Evolutionary conservation across 2,329 filamentous ascomycete species (phyloP), one percentile per base, ranked within the genome.

Genomic region (Xylaria multiplex): DNA sequence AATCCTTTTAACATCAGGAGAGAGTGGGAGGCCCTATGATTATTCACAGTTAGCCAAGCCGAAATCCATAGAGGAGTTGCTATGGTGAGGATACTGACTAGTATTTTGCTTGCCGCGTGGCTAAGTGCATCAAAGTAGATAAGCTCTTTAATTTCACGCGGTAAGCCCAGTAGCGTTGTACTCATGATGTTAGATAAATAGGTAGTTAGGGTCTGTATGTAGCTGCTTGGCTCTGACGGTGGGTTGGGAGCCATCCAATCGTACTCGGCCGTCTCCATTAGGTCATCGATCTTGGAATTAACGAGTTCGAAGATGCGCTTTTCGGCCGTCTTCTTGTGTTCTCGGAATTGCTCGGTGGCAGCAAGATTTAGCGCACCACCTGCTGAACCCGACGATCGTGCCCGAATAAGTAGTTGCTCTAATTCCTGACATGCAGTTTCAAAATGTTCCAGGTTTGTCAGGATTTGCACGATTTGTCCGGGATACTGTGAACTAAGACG

Each of bases 281-380:
- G 86, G 77, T 99, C 96, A 75, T 98, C 95, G 73, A 99, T 98
- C 82, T 99, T 99, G 64, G 92, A 96, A 81, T 99, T 98, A 69
- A 99, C 96, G 0, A 99, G 86, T 80, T 99, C 96, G 76, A 99
- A 99, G 64, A 99, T 98, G 40, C 96, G 91, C 80, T 97, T 97
- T 77, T 97, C 95, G 0, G 96, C 96, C 1, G 91, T 93, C 81
- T 98, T 97, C 81, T 97, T 97, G 76, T 97, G 94, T 73, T 86
- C 90, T 46, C 89, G 86, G 78, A 99, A 99, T 66, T 93, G 88
- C 70, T 93, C 91, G 0, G 96, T 98, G 0, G 96, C 96, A 30
- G 86, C 86, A 5, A 98, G 84, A 3, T 89, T 88, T 62, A 97
- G 87, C 0, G 93, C 91, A 0, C 92, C 93, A 2, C 93, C 92